Evolutionary conservation across 257 asterid species (phyloP), one percentile per base, ranked within the genome.

Genomic region (Echites panduratus): DNA sequence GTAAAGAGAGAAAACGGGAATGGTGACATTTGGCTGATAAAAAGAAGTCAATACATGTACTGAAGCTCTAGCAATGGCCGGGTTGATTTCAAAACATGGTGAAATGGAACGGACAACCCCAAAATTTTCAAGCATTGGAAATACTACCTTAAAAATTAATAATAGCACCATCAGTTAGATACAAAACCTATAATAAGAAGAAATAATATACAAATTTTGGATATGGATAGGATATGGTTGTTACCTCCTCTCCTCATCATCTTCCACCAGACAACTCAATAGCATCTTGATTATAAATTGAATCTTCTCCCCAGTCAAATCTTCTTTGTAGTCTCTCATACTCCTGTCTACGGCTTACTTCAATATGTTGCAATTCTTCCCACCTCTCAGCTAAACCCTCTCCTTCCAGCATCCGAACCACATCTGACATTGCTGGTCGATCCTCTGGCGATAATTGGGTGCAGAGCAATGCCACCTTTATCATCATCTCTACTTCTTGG

Each of bases 351-450:
- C 97, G 87, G 0, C 89, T 79, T 38, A 84, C 87, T 74, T 90
- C 98, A 2, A 84, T 91, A 10, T 87, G 88, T 71, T 90, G 96
- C 97, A 96, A 89, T 56, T 85, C 90, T 84, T 93, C 90, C 98
- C 98, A 93, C 69, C 92, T 82, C 89, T 93, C 96, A 0, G 95
- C 95, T 12, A 93, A 87, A 26, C 97, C 97, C 77, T 93, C 98
- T 24, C 98, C 98, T 83, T 90, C 98, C 16, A 93, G 85, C 97
- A 93, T 90, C 0, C 98, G 84, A 13, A 93, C 97, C 16, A 90
- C 98, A 76, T 85, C 97, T 1, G 98, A 93, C 98, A 93, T 93
- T n/a, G 90, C 89, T 1, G 98, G 98, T 2, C 99, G 95, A n/a
- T 94, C 97, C 77, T 89, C 97, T 0, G 97, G 95, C 2, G 96